Evolutionary conservation across 1,284 basidiomycete species (phyloP).

Genomic region (Lignosus rhinocerotis): DNA sequence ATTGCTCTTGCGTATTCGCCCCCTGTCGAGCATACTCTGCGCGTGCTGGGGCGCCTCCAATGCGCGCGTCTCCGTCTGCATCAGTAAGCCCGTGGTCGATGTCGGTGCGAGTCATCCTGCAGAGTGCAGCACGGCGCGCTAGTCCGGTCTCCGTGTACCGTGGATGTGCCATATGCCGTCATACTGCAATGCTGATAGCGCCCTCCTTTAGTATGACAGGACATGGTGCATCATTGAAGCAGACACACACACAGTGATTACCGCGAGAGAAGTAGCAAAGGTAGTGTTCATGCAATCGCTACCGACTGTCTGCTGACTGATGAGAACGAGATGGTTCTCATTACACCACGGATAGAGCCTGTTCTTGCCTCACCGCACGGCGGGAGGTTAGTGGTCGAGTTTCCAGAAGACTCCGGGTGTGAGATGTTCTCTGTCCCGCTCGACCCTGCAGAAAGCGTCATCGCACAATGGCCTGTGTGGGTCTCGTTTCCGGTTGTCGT

Average conservation of each 20-base stretch:
- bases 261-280: slow-evolving; percentile 64
- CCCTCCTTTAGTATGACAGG: slow-evolving; percentile 59
- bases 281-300: slow-evolving; percentile 33
- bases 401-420: slow-evolving; percentile 58
- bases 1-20: not conserved
- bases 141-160: no score
- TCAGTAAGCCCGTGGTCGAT: no score
- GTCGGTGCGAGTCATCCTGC: no score
- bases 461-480: slow-evolving; percentile 58
- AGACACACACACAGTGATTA: slow-evolving; percentile 52
- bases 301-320: not conserved
- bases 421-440: slow-evolving; percentile 60
- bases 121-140: no score
- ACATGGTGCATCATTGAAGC: slow-evolving; percentile 68
- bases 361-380: slow-evolving; percentile 46
- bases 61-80: not conserved
- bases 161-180: no score
- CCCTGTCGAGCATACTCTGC: not conserved
- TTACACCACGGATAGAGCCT: slow-evolving; percentile 53
- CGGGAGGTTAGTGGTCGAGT: slow-evolving; percentile 52
- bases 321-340: slow-evolving; percentile 60
- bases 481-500: slow-evolving; percentile 19
- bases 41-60: not conserved
- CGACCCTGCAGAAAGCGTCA: slow-evolving; percentile 46
- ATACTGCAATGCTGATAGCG: not conserved